Base-by-base conservation (phyloP, 805 yeast species). In the Ogataea siamensis region DNA sequence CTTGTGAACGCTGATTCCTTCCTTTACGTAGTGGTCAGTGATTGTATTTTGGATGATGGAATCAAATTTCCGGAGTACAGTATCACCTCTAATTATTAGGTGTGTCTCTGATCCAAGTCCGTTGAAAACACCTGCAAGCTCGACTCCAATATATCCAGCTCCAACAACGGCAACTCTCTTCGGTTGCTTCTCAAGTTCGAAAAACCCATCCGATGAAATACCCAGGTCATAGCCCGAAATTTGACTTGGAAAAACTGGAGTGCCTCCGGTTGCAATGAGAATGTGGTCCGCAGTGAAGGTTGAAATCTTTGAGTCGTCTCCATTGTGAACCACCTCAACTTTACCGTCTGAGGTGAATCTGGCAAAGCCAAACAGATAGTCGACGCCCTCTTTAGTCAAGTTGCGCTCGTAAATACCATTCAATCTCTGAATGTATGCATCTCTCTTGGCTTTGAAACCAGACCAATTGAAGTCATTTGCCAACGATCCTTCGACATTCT, bases 111-210 rank as follows among this genome's bases (percentile, higher is more conserved):
- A 60, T 12, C 95, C 95, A 45, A 93, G 72, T 16, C 87, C 87
- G 49, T 85, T 74, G 78, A 93, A 91, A 30, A 93, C 88, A 46
- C 99, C 99, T 5, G 97, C 84, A 35, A 93, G 74, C 68, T 93
- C 99, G 32, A 88, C 83, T 41, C 96, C 98, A 60, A 93, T 93
- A 67, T 93, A 93, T 29, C 99, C 99, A 25, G 96, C 96, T 53
- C 99, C 99, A 9, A 93, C 96, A 45, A 93, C 73, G 2, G 94
- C 98, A 19, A 91, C 98, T 33, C 80, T 74, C 64, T 87, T 82
- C 35, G 99, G 99, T 66, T 89, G 97, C 33, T 66, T 57, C 43
- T 75, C 81, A 49, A 93, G 70, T 47, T 75, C 76, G 58, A 93
- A 93, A 62, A 93, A 93, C 0, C 96, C 96, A 61, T 93, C 95